A percentile compares a stretch with the other conserved stretches of the same genome.
These are phyloP conservation scores for Codiaeum variegatum DNA, from an alignment of 441 rosid species.

Conservation along the genomic window DNA sequence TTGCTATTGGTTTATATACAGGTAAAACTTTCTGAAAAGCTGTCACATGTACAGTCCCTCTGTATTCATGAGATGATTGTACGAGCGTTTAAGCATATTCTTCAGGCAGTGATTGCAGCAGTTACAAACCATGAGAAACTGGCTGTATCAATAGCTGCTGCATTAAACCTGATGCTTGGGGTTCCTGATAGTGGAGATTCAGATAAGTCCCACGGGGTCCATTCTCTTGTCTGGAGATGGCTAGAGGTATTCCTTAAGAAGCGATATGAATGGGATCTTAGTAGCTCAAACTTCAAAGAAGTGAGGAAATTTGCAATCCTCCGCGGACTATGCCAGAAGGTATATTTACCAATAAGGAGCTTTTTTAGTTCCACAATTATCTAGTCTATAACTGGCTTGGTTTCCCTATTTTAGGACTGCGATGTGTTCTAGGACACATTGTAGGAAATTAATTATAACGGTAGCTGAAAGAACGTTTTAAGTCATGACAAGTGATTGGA, in stretches of 20 bases:
- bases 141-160: slow-evolving; percentile 50
- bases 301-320: slow-evolving; percentile 59
- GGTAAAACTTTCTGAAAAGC: slow-evolving; percentile 62
- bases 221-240: slow-evolving; percentile 49
- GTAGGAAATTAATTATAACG: background rate
- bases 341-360: slow-evolving; percentile 23
- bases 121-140: slow-evolving; percentile 35
- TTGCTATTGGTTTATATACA: slow-evolving; percentile 26
- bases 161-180: slow-evolving; percentile 51
- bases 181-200: slow-evolving; percentile 32
- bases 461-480: background rate
- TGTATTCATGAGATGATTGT: slow-evolving; percentile 74
- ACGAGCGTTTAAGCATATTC: slow-evolving; percentile 64
- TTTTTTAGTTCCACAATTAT: slow-evolving; percentile 5
- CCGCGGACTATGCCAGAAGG: slow-evolving; percentile 69
- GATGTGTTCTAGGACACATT: slow-evolving; percentile 8
- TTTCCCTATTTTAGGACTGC: slow-evolving; percentile 1
- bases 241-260: slow-evolving; percentile 44
- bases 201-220: slow-evolving; percentile 30
- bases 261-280: slow-evolving; percentile 57
- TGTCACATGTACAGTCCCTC: slow-evolving; percentile 77
- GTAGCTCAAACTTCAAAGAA: slow-evolving; percentile 43
- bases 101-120: slow-evolving; percentile 53
- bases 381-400: background rate
- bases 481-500: slow-evolving; percentile 9